Percentiles rank a stretch among this genome's conserved stretches.
phyloP scores from a whole-genome alignment of 75 land plant species.

The Sequoia sempervirens region DNA sequence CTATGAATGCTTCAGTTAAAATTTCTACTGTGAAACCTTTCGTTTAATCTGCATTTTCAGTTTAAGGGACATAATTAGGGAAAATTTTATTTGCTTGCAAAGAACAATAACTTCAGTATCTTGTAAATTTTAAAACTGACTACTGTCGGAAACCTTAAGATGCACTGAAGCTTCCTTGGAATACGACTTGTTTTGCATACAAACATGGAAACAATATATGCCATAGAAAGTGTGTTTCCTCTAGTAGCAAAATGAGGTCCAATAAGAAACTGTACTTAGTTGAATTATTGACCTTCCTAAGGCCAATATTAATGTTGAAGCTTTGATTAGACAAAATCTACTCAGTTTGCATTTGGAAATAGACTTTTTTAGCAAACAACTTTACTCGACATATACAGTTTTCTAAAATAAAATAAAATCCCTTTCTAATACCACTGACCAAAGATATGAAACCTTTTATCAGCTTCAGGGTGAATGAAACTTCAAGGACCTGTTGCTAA shows the following conservation, averaged over 20 bases:
- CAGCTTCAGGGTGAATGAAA: slow-evolving; percentile 1
- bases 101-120: background rate
- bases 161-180: background rate
- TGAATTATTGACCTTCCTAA: background rate
- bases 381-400: background rate
- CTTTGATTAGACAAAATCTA: background rate
- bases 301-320: background rate
- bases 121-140: background rate
- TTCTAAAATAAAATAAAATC: background rate
- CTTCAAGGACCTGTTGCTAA: background rate
- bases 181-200: background rate
- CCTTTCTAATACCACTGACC: background rate
- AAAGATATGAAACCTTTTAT: background rate
- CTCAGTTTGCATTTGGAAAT: background rate
- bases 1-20: background rate
- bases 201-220: background rate
- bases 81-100: background rate
- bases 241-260: background rate
- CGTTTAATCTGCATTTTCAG: background rate
- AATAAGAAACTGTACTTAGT: background rate
- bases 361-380: background rate
- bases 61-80: background rate
- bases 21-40: background rate
- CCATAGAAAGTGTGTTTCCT: background rate
- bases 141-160: background rate